A percentile compares a stretch with the other conserved stretches of the same genome.
phyloP scores from a whole-genome alignment of 2,329 filamentous ascomycete species.

The Cordyceps fumosorosea region DNA sequence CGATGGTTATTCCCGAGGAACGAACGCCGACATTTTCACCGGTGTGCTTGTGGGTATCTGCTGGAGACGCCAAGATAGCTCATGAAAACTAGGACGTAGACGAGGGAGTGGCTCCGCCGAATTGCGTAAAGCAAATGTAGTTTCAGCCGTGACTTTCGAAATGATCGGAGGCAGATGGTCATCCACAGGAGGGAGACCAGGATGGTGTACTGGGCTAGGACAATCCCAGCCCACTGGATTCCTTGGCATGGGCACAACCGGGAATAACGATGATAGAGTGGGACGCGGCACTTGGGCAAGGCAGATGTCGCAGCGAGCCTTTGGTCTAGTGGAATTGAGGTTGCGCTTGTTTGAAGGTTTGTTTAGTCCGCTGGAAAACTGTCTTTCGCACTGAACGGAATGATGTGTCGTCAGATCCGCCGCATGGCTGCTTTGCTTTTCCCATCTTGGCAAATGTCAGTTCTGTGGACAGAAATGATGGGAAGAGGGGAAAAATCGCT shows the following conservation, averaged over 20 bases:
- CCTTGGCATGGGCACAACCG: constrained; percentile 12
- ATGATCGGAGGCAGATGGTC: neutral
- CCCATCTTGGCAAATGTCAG: neutral
- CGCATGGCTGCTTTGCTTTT: neutral
- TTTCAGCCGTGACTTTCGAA: neutral
- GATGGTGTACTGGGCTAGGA: neutral
- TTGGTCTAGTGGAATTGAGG: neutral
- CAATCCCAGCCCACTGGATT: neutral
- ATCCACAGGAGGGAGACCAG: neutral
- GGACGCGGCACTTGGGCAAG: neutral
- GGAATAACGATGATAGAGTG: constrained; percentile 4
- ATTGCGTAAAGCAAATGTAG: neutral
- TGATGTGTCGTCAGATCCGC: neutral
- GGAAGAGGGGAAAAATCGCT: neutral
- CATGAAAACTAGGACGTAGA: no score
- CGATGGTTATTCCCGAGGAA: neutral
- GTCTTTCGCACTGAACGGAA: no score
- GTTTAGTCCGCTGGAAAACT: neutral
- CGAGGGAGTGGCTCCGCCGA: neutral
- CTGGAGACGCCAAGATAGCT: no score
- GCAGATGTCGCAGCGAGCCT: neutral
- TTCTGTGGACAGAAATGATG: neutral
- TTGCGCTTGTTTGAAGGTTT: neutral
- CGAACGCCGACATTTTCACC: no score
- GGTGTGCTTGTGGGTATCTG: no score